Percentiles rank a stretch among this genome's conserved stretches.
Evolutionary conservation across 23 red algal species (phyloP).

Genomic region (Porphyridium purpureum): DNA sequence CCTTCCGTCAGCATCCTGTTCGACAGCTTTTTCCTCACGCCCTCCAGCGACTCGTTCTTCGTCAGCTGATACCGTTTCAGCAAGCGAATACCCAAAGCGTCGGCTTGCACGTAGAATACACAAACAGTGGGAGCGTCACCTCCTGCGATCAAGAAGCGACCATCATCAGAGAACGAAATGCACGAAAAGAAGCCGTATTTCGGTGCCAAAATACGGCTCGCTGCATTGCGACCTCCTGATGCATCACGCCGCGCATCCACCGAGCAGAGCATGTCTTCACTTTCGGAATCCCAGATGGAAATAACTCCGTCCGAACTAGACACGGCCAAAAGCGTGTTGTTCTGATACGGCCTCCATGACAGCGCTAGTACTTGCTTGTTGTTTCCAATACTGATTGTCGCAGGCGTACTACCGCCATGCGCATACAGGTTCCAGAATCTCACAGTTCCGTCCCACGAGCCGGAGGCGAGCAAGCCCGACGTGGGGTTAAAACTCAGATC

Average conservation of each 20-base stretch:
- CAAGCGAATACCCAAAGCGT: constrained; percentile 19
- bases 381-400: constrained; percentile 42
- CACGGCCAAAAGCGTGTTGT: constrained; percentile 56
- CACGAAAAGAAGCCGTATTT: constrained; percentile 24
- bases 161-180: constrained; percentile 68
- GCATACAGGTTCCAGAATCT: constrained; percentile 87
- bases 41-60: constrained; percentile 64
- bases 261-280: constrained; percentile 24
- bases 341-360: constrained; percentile 36
- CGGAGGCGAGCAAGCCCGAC: constrained; percentile 38
- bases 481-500: constrained; percentile 28
- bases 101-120: constrained; percentile 41
- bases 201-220: constrained; percentile 26
- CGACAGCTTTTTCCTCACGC: constrained; percentile 45
- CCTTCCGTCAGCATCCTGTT: constrained; percentile 35
- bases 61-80: constrained; percentile 27
- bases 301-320: constrained; percentile 60
- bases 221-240: constrained; percentile 30
- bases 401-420: constrained; percentile 14
- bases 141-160: constrained; percentile 73
- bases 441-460: constrained; percentile 93
- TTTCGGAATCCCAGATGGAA: constrained; percentile 52
- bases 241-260: constrained; percentile 80
- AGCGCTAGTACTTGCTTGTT: constrained; percentile 76
- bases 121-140: constrained; percentile 41